Evolutionary conservation across 169 alveolate genomes (phyloP), one percentile per base, ranked within the genome.

Genomic region (Plasmodium billcollinsi): DNA sequence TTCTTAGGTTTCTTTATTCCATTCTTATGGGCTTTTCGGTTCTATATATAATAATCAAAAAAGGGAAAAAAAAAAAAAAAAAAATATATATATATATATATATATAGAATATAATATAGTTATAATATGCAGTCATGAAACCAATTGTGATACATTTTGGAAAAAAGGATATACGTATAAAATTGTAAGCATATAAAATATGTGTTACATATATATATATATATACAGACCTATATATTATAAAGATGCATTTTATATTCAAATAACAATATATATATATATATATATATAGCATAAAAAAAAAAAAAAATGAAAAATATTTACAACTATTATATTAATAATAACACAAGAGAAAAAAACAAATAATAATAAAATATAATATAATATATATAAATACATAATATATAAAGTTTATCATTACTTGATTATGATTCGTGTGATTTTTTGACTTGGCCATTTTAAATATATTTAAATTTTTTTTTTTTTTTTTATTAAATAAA

Each of bases 361-460:
- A 20, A 24, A 59, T 33, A 7, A 45, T 65, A 49, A 21, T n/a
- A 14, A 59, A 6, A 47, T 14, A 67, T 15, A 67, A 47, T 14
- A 67, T 15, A 67, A 43, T 24, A 11, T n/a, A 45, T 67, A 45
- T 26, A 49, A 43, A 49, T n/a, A n/a, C n/a, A n/a, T 15, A 2
- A 72, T 5, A 75, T 8, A 18, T 33, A 52, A 21, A 33, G 14
- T 39, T 50, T 33, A 29, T 33, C 86, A 92, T 91, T 88, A 93
- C 97, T 94, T 95, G 97, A 85, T 95, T 95, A 89, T 95, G 97
- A 90, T 93, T 95, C 26, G 97, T 95, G 92, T 95, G 97, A 90
- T 95, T 95, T 93, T 95, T 95, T 67, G 97, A 95, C 90, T 95
- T 95, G 50, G 97, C 97, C 97, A 95, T 95, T 67, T 26, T 76